Percentiles rank a stretch among this genome's conserved stretches.
Conservation (phyloP, 192 early-diverging fungal genomes). For the Umbelopsis isabellina region DNA sequence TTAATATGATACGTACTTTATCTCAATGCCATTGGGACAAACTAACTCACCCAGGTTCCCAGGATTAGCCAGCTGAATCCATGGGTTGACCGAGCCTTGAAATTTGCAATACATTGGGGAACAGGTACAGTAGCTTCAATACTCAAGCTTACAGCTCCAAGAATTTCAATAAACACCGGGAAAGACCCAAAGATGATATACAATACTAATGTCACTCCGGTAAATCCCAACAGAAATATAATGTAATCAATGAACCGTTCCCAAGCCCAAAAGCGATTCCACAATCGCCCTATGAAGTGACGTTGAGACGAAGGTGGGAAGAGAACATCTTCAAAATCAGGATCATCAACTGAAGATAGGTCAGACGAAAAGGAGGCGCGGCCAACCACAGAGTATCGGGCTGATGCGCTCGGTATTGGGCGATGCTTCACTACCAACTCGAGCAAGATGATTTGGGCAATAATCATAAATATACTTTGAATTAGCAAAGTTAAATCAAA, state of each 20-base stretch:
- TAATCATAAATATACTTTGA: slow-evolving; percentile 62
- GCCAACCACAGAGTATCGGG: slow-evolving; percentile 23
- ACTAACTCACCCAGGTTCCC: slow-evolving; percentile 38
- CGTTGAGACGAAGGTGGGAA: slow-evolving; percentile 13
- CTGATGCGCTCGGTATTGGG: slow-evolving; percentile 35
- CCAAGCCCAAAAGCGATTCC: slow-evolving; percentile 46
- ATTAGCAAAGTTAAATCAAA: slow-evolving; percentile 56
- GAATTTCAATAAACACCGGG: slow-evolving; percentile 37
- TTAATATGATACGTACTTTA: background rate
- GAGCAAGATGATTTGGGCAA: slow-evolving; percentile 53
- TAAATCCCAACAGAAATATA: slow-evolving; percentile 34
- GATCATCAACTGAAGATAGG: slow-evolving; percentile 7
- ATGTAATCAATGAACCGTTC: slow-evolving; percentile 43
- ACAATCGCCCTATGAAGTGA: background rate
- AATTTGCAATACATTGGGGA: slow-evolving; percentile 57
- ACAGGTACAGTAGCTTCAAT: slow-evolving; percentile 65
- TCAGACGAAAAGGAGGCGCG: slow-evolving; percentile 10
- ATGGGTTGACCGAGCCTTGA: slow-evolving; percentile 43
- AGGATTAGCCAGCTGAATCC: slow-evolving; percentile 51
- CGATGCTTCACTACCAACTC: slow-evolving; percentile 49
- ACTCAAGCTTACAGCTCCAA: slow-evolving; percentile 49
- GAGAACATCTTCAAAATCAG: slow-evolving; percentile 8
- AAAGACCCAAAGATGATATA: slow-evolving; percentile 33
- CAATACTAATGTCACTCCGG: slow-evolving; percentile 23
- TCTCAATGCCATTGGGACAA: background rate